Base-by-base conservation (phyloP, 1,139 yeast genomes). In the Yamadazyma friedrichii region DNA sequence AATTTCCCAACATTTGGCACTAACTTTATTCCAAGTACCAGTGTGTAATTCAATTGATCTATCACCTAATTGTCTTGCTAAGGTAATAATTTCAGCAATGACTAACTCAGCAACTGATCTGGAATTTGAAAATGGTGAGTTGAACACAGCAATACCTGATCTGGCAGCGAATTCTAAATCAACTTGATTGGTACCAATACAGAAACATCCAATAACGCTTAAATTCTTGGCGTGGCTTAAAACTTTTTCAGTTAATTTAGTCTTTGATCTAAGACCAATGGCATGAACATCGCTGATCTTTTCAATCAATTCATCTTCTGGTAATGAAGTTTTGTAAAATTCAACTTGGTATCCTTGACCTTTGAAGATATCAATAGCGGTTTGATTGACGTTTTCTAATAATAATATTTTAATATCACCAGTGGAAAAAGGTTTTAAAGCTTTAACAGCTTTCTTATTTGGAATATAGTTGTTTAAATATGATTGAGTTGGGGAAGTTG, bases 161-260 rank as follows among this genome's bases (percentile, higher is more conserved):
- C 84, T 80, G 49, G 98, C 97, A 45, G 99, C 99, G 56, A 65
- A 86, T 51, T 86, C 88, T 53, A 93, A 77, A 63, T 93, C 94
- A 44, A 93, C 99, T 72, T 93, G 99, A 71, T 93, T 93, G 44
- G 98, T 94, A 59, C 99, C 99, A 57, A 93, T 93, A 76, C 99
- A 93, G 85, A 93, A 93, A 73, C 99, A 93, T 44, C 99, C 99
- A 65, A 94, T 75, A 34, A 81, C 91, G 27, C 88, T 88, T 65
- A 93, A 76, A 70, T 93, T 88, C 62, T 83, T 84, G 42, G 98
- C 98, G 54, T 86, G 88, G 51, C 80, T 76, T 56, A 93, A 75
- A 30, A 93, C 80, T 47, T 80, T 82, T 54, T 80, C 84, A 31
- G 93, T 88, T 58, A 93, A 76, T 64, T 83, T 86, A 42, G 98